These are phyloP conservation scores for Pseudozyma hubeiensis DNA, from an alignment of 1,284 basidiomycete species.

Conservation along the genomic window DNA sequence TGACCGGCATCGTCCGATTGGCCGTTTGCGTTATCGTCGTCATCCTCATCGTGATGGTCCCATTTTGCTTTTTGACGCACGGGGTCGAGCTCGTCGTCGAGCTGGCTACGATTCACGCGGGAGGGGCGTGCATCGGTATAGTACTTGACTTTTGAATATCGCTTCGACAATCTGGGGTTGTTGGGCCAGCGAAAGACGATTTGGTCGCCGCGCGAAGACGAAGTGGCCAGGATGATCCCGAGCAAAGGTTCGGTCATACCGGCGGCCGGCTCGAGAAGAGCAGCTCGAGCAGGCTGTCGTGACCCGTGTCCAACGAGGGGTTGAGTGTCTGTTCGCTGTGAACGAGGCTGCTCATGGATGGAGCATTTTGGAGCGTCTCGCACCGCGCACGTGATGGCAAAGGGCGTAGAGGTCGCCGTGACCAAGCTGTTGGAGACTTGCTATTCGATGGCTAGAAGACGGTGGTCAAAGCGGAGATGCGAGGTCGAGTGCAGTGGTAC, in stretches of 20 bases:
- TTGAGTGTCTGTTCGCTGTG: background rate
- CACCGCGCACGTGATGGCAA: background rate
- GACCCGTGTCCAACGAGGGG: background rate
- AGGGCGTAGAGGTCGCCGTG: no score
- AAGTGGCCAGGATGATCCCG: slow-evolving; percentile 63
- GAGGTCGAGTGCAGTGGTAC: background rate
- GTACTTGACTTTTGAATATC: slow-evolving; percentile 61
- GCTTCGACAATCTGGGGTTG: slow-evolving; percentile 54
- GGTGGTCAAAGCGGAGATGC: background rate
- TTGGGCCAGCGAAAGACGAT: slow-evolving; percentile 66
- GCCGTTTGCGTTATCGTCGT: slow-evolving; percentile 28
- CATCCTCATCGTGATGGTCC: slow-evolving; percentile 44
- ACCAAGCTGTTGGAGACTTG: no score
- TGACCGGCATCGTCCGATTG: slow-evolving; percentile 21
- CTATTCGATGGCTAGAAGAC: background rate
- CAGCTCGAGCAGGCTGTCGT: background rate
- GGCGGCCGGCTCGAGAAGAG: slow-evolving; percentile 2
- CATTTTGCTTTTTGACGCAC: slow-evolving; percentile 48
- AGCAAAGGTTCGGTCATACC: slow-evolving; percentile 55
- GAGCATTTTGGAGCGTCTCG: background rate
- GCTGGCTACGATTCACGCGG: slow-evolving; percentile 4
- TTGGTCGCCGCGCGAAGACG: slow-evolving; percentile 59
- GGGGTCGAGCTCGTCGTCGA: slow-evolving; percentile 47
- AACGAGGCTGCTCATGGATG: background rate
- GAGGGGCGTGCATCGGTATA: slow-evolving; percentile 39